Evolutionary conservation across 2,329 filamentous ascomycete species (phyloP), one percentile per base, ranked within the genome.

Genomic region (Fusarium sp.): DNA sequence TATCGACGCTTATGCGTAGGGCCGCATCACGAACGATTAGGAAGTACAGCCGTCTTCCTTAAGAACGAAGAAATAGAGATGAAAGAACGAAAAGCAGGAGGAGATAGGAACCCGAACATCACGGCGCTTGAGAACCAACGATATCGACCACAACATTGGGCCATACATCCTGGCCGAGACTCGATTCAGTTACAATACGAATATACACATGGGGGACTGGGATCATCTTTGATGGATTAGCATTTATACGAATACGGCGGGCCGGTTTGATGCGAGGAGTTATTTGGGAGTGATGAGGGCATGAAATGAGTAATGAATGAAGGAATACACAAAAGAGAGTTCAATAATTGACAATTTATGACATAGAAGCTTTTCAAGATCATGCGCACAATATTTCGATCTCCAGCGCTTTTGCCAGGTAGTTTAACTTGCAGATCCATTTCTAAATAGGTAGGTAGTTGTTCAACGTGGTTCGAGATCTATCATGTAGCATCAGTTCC

Each of bases 21-120:
- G 77, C 82, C 5, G 82, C 83, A 7, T 72, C 82, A 15, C 72
- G 74, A 42, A 70, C 73, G n/a, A 83, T 83, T 70, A 78, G 71
- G 42, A 75, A 75, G 59, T 76, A 76, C 22, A 82, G 80, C 54
- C 70, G 78, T n/a, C 40, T 62, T 13, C 34, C 54, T 21, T 65
- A 21, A 60, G 43, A 22, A 5, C 6, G 39, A 40, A 6, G 42
- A 31, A 9, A 31, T 17, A 19, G 15, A 4, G n/a, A 8, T 7
- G 21, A 15, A 21, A 24, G n/a, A 8, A 33, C 19, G 5, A 9
- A n/a, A 15, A 26, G 9, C 9, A 44, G 42, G 7, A 13, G 7
- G 13, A 43, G 21, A 43, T 9, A 40, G 22, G 19, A 26, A 33
- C 8, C 6, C 19, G 9, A 24, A 14, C 43, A 42, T 22, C 3